Base-by-base conservation (phyloP, 176 grass and related monocot species). In the Lolium perenne region DNA sequence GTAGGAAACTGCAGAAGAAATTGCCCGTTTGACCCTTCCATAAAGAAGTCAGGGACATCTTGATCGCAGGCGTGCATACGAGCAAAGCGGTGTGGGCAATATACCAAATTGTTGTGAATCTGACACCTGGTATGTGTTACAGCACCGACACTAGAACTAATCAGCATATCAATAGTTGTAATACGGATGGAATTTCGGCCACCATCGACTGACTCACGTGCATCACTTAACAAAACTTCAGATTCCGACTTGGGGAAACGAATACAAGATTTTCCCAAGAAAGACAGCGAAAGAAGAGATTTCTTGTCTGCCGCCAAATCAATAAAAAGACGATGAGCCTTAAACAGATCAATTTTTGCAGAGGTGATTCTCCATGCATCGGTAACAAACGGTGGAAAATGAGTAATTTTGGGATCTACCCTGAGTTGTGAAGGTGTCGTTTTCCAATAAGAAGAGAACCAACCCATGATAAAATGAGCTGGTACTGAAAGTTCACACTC, bases 401-500 rank as follows among this genome's bases (percentile, higher is more conserved):
- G 5, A 11, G 47, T 49, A 13, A 49, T 49, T 49, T 49, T 49
- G 47, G 47, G 47, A 49, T 49, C 12, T 11, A 49, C 47, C 2
- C 47, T 11, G 10, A 11, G 47, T 11, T 49, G 47, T 49, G 47
- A 49, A 49, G 47, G 47, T 11, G 2, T 10, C 9, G 8, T 11
- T 10, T 10, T 49, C 67, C 67, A 70, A 16, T 70, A 70, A 70
- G 67, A 70, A 40, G 38, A 71, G 17, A 43, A 71, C 67, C 67
- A 43, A 32, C 67, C 67, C 67, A 71, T 71, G 7, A 71, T 71
- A 8, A 71, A 71, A 16, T 71, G 67, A 0, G 67, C 67, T 20
- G n/a, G n/a, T n/a, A n/a, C 8, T 18, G 67, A 0, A 16, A 71
- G 4, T 10, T 43, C 8, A 10, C 67, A 71, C 1, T 71, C 67